These are phyloP conservation scores for Dryas drummondii DNA, from an alignment of 306 rosid genomes.

Conservation along the genomic window DNA sequence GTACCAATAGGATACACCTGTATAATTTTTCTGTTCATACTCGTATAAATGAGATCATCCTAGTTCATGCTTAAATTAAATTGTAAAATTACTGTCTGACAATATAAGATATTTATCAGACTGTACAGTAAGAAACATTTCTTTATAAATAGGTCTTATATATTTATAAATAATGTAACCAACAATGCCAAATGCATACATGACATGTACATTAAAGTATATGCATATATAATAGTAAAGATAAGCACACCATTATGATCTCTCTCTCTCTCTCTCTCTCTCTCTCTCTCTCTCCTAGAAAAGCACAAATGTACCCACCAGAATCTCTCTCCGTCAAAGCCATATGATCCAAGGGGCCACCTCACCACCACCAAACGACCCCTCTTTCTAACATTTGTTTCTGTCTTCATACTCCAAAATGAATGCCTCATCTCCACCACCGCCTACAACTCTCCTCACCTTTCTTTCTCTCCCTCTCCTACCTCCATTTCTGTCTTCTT, in stretches of 20 bases:
- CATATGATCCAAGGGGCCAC: constrained; percentile 30
- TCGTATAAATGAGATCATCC: too few relatives aligned
- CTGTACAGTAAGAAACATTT: too few relatives aligned
- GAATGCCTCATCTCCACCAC: constrained; percentile 34
- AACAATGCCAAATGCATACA: too few relatives aligned
- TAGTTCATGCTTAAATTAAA: too few relatives aligned
- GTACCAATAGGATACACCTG: too few relatives aligned
- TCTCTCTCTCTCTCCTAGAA: neutral
- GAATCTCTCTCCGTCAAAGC: constrained; percentile 28
- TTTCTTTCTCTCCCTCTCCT: neutral
- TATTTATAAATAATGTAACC: too few relatives aligned
- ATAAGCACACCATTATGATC: neutral
- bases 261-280: constrained; percentile 5
- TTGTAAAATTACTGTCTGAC: too few relatives aligned
- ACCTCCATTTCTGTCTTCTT: constrained; percentile 9
- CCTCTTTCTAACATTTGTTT: constrained; percentile 21
- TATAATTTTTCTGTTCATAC: too few relatives aligned
- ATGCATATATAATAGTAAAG: neutral
- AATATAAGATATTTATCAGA: too few relatives aligned
- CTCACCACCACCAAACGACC: constrained; percentile 11
- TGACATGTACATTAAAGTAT: too few relatives aligned
- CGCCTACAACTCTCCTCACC: constrained; percentile 6
- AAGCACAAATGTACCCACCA: constrained; percentile 7
- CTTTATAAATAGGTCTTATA: too few relatives aligned
- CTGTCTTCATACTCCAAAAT: constrained; percentile 64